Evolutionary conservation across 192 early-diverging fungal genomes (phyloP).

Genomic region (Coemansia sp.): DNA sequence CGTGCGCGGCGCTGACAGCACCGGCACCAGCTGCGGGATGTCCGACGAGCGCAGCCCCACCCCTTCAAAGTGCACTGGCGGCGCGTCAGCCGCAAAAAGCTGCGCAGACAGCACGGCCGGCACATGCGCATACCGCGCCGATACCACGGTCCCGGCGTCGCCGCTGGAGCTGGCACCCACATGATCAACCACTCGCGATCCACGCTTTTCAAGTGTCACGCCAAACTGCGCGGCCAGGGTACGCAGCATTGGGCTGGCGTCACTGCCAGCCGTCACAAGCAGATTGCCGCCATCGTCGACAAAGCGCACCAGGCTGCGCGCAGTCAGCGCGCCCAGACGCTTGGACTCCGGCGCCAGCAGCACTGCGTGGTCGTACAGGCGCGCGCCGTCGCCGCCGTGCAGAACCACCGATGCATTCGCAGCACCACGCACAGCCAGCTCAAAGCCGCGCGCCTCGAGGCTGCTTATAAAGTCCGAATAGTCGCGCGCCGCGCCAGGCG

Average conservation of each 20-base stretch:
- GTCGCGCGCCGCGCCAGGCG: constrained; percentile 30
- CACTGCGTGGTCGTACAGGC: constrained; percentile 77
- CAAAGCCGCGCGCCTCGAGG: constrained; percentile 51
- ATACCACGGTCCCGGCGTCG: constrained; percentile 54
- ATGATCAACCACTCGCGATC: constrained; percentile 72
- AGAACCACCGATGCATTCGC: constrained; percentile 56
- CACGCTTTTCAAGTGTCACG: constrained; percentile 75
- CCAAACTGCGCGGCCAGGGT: constrained; percentile 90
- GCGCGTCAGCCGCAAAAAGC: not conserved
- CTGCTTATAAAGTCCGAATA: constrained; percentile 56
- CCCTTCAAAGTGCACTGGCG: constrained; percentile 65
- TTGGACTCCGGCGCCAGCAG: constrained; percentile 76
- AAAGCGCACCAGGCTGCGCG: constrained; percentile 73
- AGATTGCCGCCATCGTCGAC: constrained; percentile 91
- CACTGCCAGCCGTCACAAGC: constrained; percentile 65
- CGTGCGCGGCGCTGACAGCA: constrained; percentile 57
- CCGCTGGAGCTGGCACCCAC: constrained; percentile 37
- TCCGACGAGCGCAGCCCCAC: constrained; percentile 70
- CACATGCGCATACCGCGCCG: constrained; percentile 44
- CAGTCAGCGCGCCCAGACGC: constrained; percentile 55
- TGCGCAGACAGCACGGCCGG: constrained; percentile 34
- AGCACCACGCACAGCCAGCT: constrained; percentile 57
- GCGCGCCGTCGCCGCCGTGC: constrained; percentile 56
- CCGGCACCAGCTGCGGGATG: constrained; percentile 65
- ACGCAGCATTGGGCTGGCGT: constrained; percentile 65